Conservation (phyloP, 768 basidiomycete species). For the Xerocomellus chrysenteron region DNA sequence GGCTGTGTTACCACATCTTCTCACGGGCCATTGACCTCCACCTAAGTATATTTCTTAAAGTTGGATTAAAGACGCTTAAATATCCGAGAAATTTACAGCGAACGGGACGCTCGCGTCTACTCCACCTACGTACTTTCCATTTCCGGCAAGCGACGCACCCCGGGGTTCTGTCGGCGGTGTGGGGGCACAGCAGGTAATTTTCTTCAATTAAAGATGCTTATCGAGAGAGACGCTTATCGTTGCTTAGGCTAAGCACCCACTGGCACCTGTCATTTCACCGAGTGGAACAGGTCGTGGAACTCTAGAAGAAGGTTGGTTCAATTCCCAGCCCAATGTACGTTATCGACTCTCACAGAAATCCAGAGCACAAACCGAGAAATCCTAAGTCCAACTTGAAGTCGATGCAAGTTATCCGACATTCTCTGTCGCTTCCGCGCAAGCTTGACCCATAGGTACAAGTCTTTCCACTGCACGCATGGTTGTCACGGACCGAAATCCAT, state of each 20-base stretch:
- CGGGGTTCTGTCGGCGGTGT: no score
- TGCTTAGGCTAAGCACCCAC: no score
- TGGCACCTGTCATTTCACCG: background rate
- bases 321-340: background rate
- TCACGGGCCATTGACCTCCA: background rate
- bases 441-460: background rate
- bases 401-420: background rate
- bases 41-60: no score
- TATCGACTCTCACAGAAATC: background rate
- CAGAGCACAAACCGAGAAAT: background rate
- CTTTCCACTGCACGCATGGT: background rate
- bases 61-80: no score
- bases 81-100: no score
- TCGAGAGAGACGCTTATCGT: no score
- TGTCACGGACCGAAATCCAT: background rate
- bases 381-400: background rate
- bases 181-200: no score
- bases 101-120: no score
- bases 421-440: background rate
- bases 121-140: no score
- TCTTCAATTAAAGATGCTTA: no score
- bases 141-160: no score
- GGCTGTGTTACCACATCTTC: conserved; percentile 7
- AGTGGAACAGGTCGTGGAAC: background rate
- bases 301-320: background rate